Evolutionary conservation across 345 rosid genomes (phyloP), one percentile per base, ranked within the genome.

Genomic region (Rhizophora mangle): DNA sequence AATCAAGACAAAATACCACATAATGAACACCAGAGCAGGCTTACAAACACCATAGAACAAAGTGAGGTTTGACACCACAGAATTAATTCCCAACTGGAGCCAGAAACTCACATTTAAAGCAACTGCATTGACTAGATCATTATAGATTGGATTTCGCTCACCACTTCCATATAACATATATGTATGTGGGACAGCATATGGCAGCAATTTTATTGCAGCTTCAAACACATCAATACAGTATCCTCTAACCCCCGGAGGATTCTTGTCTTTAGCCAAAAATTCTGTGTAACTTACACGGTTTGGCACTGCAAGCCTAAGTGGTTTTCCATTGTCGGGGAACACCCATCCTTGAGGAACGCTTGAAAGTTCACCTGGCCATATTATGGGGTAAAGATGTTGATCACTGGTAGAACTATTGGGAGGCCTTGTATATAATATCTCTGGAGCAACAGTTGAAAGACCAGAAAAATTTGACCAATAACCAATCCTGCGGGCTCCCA

Each of bases 151-250:
- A 69, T 85, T 92, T 69, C 71, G 67, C 69, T 79, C 67, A 57
- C 97, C 97, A 55, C 86, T 81, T 58, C 97, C 99, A 24, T 72
- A 80, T 55, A 87, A 63, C 27, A 89, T 64, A 73, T 86, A 94
- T 8, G 63, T 84, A 72, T 15, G 90, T 16, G 91, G 96, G 61
- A 91, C 97, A 10, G 96, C 85, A 85, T 95, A 91, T 8, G 93
- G 89, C 65, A 95, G 88, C 87, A 95, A 84, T 64, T 71, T 81
- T 62, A 95, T 56, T 6, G 97, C 99, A 43, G 93, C 89, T 81
- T 95, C 99, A 73, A 95, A 95, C 59, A 95, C 85, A 76, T 95
- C 99, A 16, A 95, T 88, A 71, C 96, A 87, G 72, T 73, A 91
- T 75, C 99, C 99, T 79, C 65, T 82, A 73, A 86, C 93, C 60